These are phyloP conservation scores for Eucalyptus tenuipes DNA, from an alignment of 345 rosid species.

Conservation along the genomic window DNA sequence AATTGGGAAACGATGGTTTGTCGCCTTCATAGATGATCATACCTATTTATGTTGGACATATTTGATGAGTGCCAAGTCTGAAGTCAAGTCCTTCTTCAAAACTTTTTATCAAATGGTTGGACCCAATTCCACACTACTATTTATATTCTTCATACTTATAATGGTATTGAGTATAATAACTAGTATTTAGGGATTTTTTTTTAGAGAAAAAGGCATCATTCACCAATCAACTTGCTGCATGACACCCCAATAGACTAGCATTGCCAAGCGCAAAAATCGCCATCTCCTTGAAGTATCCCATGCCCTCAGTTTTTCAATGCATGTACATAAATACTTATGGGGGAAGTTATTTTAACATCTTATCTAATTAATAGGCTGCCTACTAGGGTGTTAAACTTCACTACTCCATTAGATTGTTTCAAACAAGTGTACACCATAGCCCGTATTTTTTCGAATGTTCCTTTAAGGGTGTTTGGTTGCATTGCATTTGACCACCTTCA, in stretches of 20 bases:
- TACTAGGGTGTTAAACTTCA: not conserved
- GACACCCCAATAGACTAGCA: not conserved
- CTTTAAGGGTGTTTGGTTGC: not conserved
- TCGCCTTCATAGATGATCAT: not conserved
- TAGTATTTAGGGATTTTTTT: not conserved
- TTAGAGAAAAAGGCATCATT: not conserved
- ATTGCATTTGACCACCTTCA: not conserved
- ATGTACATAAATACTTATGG: not conserved
- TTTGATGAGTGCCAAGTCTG: not conserved
- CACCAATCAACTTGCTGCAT: not conserved
- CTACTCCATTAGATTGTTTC: not conserved
- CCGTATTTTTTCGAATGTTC: no score
- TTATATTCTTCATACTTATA: not conserved
- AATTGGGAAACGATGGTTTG: not conserved
- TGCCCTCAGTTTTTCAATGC: not conserved
- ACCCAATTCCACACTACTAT: not conserved
- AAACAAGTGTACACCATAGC: not conserved
- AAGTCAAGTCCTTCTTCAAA: not conserved
- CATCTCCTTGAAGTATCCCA: not conserved
- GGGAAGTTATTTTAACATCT: not conserved
- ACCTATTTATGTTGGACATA: not conserved
- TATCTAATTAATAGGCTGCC: not conserved
- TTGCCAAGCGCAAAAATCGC: not conserved
- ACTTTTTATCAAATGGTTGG: not conserved
- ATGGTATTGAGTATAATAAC: not conserved